Percentiles rank a stretch among this genome's conserved stretches.
phyloP scores from a whole-genome alignment of 306 rosid genomes.

The Corylus heterophylla region DNA sequence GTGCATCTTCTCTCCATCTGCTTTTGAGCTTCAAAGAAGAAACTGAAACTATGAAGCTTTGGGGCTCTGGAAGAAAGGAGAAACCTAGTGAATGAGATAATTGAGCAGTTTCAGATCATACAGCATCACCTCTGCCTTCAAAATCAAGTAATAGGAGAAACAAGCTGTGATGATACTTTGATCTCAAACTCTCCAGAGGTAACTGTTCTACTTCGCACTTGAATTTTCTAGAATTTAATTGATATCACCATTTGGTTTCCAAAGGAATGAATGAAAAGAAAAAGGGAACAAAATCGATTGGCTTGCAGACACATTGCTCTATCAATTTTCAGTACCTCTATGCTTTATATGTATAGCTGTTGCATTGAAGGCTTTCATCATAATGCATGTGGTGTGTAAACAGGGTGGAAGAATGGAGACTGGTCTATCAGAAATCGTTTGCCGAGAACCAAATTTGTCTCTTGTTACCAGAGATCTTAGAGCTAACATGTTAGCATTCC shows the following conservation, averaged over 20 bases:
- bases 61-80: slow-evolving; percentile 38
- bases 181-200: slow-evolving; percentile 23
- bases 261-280: too few relatives aligned
- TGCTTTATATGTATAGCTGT: too few relatives aligned
- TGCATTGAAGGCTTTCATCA: too few relatives aligned
- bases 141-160: slow-evolving; percentile 19
- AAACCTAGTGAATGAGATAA: slow-evolving; percentile 32
- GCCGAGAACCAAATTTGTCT: slow-evolving; percentile 14
- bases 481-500: slow-evolving; percentile 21
- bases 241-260: too few relatives aligned
- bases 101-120: slow-evolving; percentile 33
- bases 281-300: too few relatives aligned
- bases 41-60: slow-evolving; percentile 38
- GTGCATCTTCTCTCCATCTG: slow-evolving; percentile 2
- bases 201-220: not conserved
- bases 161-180: not conserved
- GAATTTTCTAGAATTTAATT: too few relatives aligned
- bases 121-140: slow-evolving; percentile 12
- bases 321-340: not conserved
- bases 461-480: slow-evolving; percentile 37
- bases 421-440: slow-evolving; percentile 26
- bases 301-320: not conserved
- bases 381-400: not conserved
- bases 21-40: slow-evolving; percentile 2
- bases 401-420: slow-evolving; percentile 30